Evolutionary conservation across 1,284 basidiomycete species (phyloP).

Genomic region (Tylopilus orsonianus): DNA sequence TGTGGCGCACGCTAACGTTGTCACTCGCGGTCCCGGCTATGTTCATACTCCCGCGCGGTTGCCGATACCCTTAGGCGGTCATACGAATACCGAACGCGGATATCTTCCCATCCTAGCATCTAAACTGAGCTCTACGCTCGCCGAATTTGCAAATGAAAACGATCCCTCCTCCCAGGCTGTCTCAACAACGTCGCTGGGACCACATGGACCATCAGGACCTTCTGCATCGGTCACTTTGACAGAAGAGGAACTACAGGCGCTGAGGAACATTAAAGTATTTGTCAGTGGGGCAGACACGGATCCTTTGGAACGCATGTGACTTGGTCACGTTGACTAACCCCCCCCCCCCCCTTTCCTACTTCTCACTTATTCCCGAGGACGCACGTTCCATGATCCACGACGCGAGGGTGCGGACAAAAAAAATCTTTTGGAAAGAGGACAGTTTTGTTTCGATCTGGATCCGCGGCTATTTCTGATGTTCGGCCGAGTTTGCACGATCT

Average conservation of each 20-base stretch:
- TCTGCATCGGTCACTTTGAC: constrained; percentile 20
- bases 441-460: neutral
- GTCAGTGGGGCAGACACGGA: constrained; percentile 62
- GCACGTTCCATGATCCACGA: constrained; percentile 1
- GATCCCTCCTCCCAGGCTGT: constrained; percentile 34
- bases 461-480: constrained; percentile 1
- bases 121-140: constrained; percentile 46
- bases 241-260: constrained; percentile 34
- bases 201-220: constrained; percentile 36
- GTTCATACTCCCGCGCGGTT: constrained; percentile 7
- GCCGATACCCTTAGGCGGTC: constrained; percentile 51
- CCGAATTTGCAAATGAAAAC: constrained; percentile 33
- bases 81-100: constrained; percentile 88
- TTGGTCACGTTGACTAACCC: neutral
- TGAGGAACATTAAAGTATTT: constrained; percentile 45
- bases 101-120: constrained; percentile 72
- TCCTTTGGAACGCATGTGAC: constrained; percentile 55
- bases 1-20: constrained; percentile 17
- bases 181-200: constrained; percentile 3
- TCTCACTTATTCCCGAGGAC: neutral
- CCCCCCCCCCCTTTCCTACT: neutral
- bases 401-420: constrained; percentile 4
- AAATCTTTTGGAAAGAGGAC: neutral
- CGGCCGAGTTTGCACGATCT: neutral
- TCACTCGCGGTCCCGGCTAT: constrained; percentile 19